A percentile compares a stretch with the other conserved stretches of the same genome.
Conservation (phyloP, 768 basidiomycete species). For the Tylopilus sp. region DNA sequence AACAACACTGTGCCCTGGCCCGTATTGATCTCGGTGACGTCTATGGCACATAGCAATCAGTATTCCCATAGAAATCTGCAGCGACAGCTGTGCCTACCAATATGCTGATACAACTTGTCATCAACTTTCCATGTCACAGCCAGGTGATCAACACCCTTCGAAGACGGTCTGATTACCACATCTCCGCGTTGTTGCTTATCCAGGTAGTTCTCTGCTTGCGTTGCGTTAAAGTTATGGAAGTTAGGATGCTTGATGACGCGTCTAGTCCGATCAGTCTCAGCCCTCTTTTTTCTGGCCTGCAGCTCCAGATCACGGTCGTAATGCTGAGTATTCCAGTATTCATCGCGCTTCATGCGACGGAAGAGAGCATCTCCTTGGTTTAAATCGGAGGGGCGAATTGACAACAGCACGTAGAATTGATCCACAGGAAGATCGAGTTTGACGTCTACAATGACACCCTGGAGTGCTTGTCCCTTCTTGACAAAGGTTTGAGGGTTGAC, state of each 20-base stretch:
- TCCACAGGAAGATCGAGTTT: slow-evolving; percentile 59
- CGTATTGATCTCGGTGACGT: slow-evolving; percentile 78
- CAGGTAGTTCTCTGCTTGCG: slow-evolving; percentile 85
- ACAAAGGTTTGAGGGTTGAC: slow-evolving; percentile 46
- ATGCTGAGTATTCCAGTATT: slow-evolving; percentile 62
- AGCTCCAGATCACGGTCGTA: slow-evolving; percentile 68
- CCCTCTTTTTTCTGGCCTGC: slow-evolving; percentile 77
- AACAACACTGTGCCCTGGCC: slow-evolving; percentile 68
- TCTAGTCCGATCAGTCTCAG: slow-evolving; percentile 73
- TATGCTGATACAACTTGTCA: slow-evolving; percentile 92
- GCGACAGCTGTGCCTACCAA: slow-evolving; percentile 53
- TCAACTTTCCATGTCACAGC: slow-evolving; percentile 99
- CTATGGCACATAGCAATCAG: slow-evolving; percentile 36
- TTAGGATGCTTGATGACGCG: slow-evolving; percentile 96
- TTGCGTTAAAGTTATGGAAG: slow-evolving; percentile 92
- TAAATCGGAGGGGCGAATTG: slow-evolving; percentile 62
- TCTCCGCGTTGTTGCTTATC: slow-evolving; percentile 92
- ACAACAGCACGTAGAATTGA: slow-evolving; percentile 69
- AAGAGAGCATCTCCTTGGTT: slow-evolving; percentile 58
- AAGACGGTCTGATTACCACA: slow-evolving; percentile 94
- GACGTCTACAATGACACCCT: slow-evolving; percentile 73
- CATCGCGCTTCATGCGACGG: slow-evolving; percentile 57
- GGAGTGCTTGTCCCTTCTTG: slow-evolving; percentile 76
- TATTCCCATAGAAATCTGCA: not conserved
- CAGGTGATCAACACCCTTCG: slow-evolving; percentile 88